Percentiles rank a stretch among this genome's conserved stretches.
These are phyloP conservation scores for Suillus brevipes DNA, from an alignment of 768 basidiomycete genomes.

Conservation along the genomic window DNA sequence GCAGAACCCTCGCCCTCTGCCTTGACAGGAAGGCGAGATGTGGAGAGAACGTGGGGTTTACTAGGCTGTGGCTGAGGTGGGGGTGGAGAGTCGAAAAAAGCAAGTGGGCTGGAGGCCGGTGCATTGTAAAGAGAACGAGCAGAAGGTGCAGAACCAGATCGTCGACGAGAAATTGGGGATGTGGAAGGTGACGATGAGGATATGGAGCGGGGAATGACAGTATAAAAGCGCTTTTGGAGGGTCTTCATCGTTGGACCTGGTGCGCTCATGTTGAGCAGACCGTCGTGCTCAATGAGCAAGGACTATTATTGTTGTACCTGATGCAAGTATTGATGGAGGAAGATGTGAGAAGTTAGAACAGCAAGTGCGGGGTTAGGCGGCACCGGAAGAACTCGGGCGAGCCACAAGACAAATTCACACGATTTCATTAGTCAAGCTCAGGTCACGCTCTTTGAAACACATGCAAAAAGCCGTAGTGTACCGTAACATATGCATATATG, in stretches of 20 bases:
- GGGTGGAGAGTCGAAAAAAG: conserved; percentile 43
- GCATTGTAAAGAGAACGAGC: conserved; percentile 45
- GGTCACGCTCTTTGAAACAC: no score
- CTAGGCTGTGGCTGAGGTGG: conserved; percentile 38
- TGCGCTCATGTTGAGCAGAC: conserved; percentile 29
- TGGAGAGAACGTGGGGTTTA: conserved; percentile 39
- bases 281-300: not conserved
- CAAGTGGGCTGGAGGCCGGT: conserved; percentile 29
- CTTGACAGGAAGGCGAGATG: conserved; percentile 47
- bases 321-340: not conserved
- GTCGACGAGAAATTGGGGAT: conserved; percentile 37
- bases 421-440: not conserved
- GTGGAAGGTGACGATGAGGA: conserved; percentile 30
- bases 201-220: conserved; percentile 40
- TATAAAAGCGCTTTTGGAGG: conserved; percentile 53
- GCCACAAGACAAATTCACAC: not conserved
- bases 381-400: not conserved
- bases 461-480: no score
- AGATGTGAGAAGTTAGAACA: conserved; percentile 1
- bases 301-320: not conserved
- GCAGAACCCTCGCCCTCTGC: conserved; percentile 46
- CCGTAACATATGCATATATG: no score
- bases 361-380: not conserved
- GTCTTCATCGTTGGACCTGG: conserved; percentile 47
- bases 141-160: conserved; percentile 44